These are phyloP conservation scores for Lomentospora prolificans DNA, from an alignment of 2,329 filamentous ascomycete genomes.

Conservation along the genomic window DNA sequence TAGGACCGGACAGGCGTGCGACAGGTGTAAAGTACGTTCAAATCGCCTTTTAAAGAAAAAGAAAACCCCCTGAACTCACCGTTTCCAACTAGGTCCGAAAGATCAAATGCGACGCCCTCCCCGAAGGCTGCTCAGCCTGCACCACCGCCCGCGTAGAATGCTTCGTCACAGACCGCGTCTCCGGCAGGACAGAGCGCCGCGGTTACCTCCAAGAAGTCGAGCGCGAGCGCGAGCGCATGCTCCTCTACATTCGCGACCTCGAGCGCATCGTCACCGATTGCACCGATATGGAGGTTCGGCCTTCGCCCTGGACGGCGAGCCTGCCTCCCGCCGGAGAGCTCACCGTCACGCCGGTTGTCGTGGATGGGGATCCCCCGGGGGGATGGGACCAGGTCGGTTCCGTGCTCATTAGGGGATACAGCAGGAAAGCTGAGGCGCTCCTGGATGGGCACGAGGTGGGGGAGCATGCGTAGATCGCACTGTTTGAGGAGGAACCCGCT, in stretches of 20 bases:
- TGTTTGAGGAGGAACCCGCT: too few relatives aligned
- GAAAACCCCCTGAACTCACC: slow-evolving; percentile 13
- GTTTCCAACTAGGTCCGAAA: slow-evolving; percentile 57
- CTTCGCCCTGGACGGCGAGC: slow-evolving; percentile 2
- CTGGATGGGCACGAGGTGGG: neutral
- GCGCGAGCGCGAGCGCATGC: slow-evolving; percentile 57
- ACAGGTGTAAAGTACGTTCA: slow-evolving; percentile 66
- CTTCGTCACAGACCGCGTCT: slow-evolving; percentile 79
- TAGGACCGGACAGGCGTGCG: slow-evolving; percentile 75
- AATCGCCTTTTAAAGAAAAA: neutral
- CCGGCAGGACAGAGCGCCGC: slow-evolving; percentile 66
- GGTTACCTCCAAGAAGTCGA: slow-evolving; percentile 73
- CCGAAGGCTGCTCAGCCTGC: slow-evolving; percentile 76
- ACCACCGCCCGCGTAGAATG: slow-evolving; percentile 66
- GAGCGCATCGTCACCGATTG: slow-evolving; percentile 51
- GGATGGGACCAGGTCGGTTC: slow-evolving; percentile 5
- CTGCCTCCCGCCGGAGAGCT: neutral
- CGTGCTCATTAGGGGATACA: neutral
- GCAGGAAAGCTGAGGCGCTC: neutral
- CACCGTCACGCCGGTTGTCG: neutral
- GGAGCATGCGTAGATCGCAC: neutral
- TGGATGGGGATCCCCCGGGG: neutral
- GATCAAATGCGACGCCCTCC: slow-evolving; percentile 74
- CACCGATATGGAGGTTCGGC: slow-evolving; percentile 47
- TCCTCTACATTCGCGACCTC: slow-evolving; percentile 56